These are phyloP conservation scores for Wallacemonas rigidus DNA, from an alignment of 208 protist species.

Conservation along the genomic window DNA sequence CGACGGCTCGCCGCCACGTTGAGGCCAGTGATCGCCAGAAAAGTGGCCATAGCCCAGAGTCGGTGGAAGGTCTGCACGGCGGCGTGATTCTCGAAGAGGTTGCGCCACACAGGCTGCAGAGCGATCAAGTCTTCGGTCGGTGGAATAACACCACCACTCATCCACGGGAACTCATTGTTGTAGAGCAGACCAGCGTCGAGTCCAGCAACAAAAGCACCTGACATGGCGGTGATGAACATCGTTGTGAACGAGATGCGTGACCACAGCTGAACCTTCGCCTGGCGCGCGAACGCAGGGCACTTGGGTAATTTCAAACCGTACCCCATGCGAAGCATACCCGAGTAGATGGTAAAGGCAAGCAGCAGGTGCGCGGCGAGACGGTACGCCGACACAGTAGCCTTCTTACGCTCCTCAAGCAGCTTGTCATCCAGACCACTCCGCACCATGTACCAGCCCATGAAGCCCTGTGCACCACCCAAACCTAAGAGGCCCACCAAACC, in stretches of 20 bases:
- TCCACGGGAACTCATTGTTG: conserved; percentile 90
- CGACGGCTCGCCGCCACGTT: conserved; percentile 51
- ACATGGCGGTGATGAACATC: conserved; percentile 83
- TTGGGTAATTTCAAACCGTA: conserved; percentile 64
- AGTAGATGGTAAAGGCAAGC: conserved; percentile 95
- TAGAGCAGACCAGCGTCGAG: conserved; percentile 90
- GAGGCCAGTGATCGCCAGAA: conserved; percentile 45
- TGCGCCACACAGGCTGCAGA: conserved; percentile 74
- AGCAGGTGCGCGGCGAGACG: conserved; percentile 93
- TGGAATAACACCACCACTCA: conserved; percentile 82
- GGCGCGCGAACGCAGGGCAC: conserved; percentile 41
- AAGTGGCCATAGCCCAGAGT: conserved; percentile 61
- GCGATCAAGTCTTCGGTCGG: conserved; percentile 68
- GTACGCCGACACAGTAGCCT: conserved; percentile 85
- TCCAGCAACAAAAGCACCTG: conserved; percentile 91
- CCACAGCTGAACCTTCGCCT: conserved; percentile 48
- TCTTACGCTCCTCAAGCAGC: conserved; percentile 72
- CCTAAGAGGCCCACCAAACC: conserved; percentile 59
- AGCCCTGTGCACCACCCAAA: conserved; percentile 86
- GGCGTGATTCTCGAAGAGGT: conserved; percentile 85
- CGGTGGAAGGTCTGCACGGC: conserved; percentile 81
- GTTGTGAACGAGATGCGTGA: conserved; percentile 54
- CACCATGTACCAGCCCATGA: conserved; percentile 98
- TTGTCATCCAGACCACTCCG: conserved; percentile 93
- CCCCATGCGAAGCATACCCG: conserved; percentile 78